Conservation (phyloP, 768 basidiomycete genomes). For the Hygrophoropsis aurantiaca region DNA sequence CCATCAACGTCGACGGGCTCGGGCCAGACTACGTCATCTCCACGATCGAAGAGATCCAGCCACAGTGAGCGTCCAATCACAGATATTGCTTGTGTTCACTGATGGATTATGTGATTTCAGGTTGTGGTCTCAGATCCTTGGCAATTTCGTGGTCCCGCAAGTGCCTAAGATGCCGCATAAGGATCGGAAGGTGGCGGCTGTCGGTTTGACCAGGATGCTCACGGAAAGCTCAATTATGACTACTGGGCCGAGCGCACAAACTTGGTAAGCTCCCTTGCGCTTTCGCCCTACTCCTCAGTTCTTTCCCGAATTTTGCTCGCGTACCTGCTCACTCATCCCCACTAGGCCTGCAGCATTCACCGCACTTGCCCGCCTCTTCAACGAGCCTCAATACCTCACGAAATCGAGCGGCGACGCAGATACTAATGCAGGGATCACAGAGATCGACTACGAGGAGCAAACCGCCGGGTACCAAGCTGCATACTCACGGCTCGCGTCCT, state of each 20-base stretch:
- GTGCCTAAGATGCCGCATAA: slow-evolving; percentile 76
- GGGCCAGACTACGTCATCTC: slow-evolving; percentile 77
- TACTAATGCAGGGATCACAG: slow-evolving; percentile 57
- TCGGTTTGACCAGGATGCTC: slow-evolving; percentile 78
- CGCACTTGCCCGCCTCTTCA: slow-evolving; percentile 74
- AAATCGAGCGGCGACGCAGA: slow-evolving; percentile 43
- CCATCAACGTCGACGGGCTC: slow-evolving; percentile 70
- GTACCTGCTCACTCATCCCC: no score
- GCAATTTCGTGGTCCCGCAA: slow-evolving; percentile 77
- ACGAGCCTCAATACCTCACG: slow-evolving; percentile 69
- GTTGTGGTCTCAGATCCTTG: slow-evolving; percentile 79
- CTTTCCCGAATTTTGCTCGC: no score
- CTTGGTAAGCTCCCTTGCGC: slow-evolving; percentile 54
- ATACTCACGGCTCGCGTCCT: slow-evolving; percentile 88
- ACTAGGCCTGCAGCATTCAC: slow-evolving; percentile 69
- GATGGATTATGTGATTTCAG: slow-evolving; percentile 28
- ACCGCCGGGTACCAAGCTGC: slow-evolving; percentile 90
- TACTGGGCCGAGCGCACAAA: slow-evolving; percentile 55
- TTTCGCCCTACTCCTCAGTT: background rate
- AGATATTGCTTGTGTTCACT: background rate
- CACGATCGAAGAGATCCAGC: slow-evolving; percentile 82
- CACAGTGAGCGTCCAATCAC: slow-evolving; percentile 52
- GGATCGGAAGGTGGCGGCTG: slow-evolving; percentile 81
- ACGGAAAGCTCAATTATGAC: slow-evolving; percentile 74
- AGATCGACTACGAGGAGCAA: slow-evolving; percentile 89